Evolutionary conservation across 805 yeast genomes (phyloP).

Genomic region (Sugiyamaella chiloensis): DNA sequence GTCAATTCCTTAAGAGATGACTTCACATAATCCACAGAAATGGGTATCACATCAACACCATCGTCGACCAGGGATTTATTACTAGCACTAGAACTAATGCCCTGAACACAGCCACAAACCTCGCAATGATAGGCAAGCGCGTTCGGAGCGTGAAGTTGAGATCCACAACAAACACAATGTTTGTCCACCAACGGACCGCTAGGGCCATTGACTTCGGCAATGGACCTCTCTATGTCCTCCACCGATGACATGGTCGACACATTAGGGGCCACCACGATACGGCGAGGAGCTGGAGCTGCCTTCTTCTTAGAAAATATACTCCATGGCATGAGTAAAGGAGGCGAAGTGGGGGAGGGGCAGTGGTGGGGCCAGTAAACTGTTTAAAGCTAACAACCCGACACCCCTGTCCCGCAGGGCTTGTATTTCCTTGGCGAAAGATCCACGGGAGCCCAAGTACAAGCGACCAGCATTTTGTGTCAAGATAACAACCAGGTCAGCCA

Average conservation of each 20-base stretch:
- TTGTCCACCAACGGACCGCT: constrained; percentile 15
- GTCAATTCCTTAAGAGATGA: constrained; percentile 31
- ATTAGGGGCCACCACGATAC: not conserved
- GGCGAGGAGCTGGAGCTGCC: not conserved
- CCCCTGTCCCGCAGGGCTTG: no score
- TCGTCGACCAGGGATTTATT: no score
- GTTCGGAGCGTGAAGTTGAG: constrained; percentile 25
- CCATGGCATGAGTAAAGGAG: constrained; percentile 4
- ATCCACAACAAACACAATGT: constrained; percentile 31
- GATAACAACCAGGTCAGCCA: no score
- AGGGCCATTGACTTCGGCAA: constrained; percentile 21
- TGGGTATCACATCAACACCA: constrained; percentile 8
- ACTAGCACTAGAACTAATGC: constrained; percentile 13
- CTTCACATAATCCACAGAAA: constrained; percentile 34
- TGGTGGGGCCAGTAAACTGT: no score
- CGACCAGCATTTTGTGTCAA: no score
- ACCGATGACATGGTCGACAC: constrained; percentile 25
- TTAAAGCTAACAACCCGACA: no score
- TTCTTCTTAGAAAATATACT: not conserved
- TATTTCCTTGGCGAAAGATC: no score
- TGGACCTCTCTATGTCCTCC: constrained; percentile 22
- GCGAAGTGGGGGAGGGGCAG: no score
- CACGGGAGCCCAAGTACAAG: no score
- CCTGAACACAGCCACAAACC: constrained; percentile 43
- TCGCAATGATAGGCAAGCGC: constrained; percentile 49